A percentile compares a stretch with the other conserved stretches of the same genome.
phyloP scores from a whole-genome alignment of 257 asterid genomes.

The Rehmannia glutinosa region DNA sequence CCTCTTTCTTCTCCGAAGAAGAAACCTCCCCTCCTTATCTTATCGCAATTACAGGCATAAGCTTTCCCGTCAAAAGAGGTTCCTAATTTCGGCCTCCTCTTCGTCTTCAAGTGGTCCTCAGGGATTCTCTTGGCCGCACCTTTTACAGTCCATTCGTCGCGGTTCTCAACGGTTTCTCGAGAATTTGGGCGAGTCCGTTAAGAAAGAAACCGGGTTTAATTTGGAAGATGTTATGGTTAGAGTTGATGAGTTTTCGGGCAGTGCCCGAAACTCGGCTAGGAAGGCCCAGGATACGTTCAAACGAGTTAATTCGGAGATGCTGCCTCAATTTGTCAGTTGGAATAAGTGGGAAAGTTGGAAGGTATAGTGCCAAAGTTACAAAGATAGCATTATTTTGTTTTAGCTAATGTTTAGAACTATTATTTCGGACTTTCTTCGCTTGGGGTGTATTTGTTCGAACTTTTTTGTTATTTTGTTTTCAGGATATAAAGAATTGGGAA shows the following conservation, averaged over 20 bases:
- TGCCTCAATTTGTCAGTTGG: conserved; percentile 73
- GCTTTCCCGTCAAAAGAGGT: conserved; percentile 47
- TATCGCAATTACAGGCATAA: conserved; percentile 24
- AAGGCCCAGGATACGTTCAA: conserved; percentile 35
- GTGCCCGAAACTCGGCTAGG: conserved; percentile 36
- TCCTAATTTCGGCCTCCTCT: conserved; percentile 50
- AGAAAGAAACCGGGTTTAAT: conserved; percentile 67
- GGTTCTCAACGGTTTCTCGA: conserved; percentile 58
- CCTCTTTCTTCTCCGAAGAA: conserved; percentile 21
- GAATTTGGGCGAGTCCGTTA: conserved; percentile 62
- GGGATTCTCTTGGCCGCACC: conserved; percentile 72
- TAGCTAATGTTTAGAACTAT: not conserved
- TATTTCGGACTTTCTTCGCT: not conserved
- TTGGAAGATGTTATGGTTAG: conserved; percentile 36
- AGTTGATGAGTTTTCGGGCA: conserved; percentile 30
- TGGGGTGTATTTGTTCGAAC: not conserved
- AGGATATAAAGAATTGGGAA: conserved; percentile 89
- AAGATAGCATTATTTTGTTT: not conserved
- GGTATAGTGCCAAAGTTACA: conserved; percentile 35
- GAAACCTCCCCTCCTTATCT: conserved; percentile 18
- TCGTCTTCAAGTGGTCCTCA: conserved; percentile 41
- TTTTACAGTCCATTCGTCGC: conserved; percentile 52
- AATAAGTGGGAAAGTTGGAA: conserved; percentile 89
- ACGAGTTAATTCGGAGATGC: conserved; percentile 42
- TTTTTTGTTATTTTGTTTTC: conserved; percentile 17